Conservation (phyloP, 306 rosid species). For the Spatholobus suberectus region DNA sequence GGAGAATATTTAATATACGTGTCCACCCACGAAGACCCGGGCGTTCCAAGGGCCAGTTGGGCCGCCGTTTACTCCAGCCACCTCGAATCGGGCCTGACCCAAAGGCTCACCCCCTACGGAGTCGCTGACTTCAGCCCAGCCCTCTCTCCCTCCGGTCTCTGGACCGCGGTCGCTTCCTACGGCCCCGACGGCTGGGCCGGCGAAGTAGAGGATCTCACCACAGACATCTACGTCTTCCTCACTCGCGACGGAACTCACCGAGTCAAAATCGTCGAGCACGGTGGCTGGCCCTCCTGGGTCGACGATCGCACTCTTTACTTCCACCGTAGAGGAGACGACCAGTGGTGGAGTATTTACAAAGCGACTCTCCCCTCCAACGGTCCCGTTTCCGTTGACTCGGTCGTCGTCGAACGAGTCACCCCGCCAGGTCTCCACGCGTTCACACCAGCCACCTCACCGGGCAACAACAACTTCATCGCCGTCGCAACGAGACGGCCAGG, state of each 20-base stretch:
- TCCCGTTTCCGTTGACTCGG: constrained; percentile 49
- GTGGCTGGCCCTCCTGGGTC: constrained; percentile 94
- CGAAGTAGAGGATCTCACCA: constrained; percentile 78
- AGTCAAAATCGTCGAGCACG: constrained; percentile 72
- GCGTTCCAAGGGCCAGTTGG: constrained; percentile 67
- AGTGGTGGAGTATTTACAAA: constrained; percentile 86
- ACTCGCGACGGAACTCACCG: constrained; percentile 77
- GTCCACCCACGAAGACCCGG: constrained; percentile 77
- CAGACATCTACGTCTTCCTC: constrained; percentile 71
- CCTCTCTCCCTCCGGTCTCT: constrained; percentile 76
- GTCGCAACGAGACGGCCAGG: constrained; percentile 77
- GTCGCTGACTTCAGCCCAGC: constrained; percentile 88
- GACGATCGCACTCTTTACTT: constrained; percentile 81
- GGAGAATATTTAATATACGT: constrained; percentile 66
- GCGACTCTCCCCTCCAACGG: constrained; percentile 60
- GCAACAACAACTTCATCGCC: constrained; percentile 74
- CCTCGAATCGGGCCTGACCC: constrained; percentile 63
- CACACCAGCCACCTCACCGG: constrained; percentile 83
- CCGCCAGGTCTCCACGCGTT: constrained; percentile 87
- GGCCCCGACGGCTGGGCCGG: constrained; percentile 78
- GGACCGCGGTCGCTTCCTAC: constrained; percentile 88
- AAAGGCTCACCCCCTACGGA: constrained; percentile 71
- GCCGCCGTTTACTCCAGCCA: constrained; percentile 84
- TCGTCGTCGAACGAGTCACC: constrained; percentile 69
- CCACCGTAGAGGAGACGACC: constrained; percentile 74